phyloP scores from a whole-genome alignment of 306 rosid genomes.

The Acacia confusa region DNA sequence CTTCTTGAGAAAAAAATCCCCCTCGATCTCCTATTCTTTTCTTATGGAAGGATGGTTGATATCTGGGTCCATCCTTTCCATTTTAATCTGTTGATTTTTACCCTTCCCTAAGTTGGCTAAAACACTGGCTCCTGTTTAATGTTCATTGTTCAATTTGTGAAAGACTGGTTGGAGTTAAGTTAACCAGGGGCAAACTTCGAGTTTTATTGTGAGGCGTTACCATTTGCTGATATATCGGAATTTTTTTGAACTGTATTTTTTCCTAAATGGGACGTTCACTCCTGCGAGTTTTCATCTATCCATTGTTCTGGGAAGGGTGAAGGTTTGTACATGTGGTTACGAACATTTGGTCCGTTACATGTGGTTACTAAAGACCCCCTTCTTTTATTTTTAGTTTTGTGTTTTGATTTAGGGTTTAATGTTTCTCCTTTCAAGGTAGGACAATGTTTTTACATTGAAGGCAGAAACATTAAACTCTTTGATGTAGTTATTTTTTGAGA shows the following conservation, averaged over 20 bases:
- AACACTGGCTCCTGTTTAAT: background rate
- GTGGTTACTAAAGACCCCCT: background rate
- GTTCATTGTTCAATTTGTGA: background rate
- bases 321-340: background rate
- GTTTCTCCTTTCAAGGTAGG: too few species aligned
- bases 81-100: background rate
- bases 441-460: too few species aligned
- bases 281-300: background rate
- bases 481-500: too few species aligned
- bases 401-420: too few species aligned
- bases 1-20: background rate
- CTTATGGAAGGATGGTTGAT: slow-evolving; percentile 20
- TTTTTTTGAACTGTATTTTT: background rate
- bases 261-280: background rate
- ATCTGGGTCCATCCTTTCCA: slow-evolving; percentile 6
- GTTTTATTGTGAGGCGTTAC: background rate
- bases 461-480: too few species aligned
- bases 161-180: background rate
- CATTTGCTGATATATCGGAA: background rate
- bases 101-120: background rate
- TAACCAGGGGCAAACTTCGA: background rate
- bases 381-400: too few species aligned
- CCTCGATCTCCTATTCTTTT: background rate
- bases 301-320: background rate
- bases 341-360: background rate